Percentiles rank a stretch among this genome's conserved stretches.
Evolutionary conservation across 139 green algal species (phyloP).

Genomic region (Chlamydomonas incerta): DNA sequence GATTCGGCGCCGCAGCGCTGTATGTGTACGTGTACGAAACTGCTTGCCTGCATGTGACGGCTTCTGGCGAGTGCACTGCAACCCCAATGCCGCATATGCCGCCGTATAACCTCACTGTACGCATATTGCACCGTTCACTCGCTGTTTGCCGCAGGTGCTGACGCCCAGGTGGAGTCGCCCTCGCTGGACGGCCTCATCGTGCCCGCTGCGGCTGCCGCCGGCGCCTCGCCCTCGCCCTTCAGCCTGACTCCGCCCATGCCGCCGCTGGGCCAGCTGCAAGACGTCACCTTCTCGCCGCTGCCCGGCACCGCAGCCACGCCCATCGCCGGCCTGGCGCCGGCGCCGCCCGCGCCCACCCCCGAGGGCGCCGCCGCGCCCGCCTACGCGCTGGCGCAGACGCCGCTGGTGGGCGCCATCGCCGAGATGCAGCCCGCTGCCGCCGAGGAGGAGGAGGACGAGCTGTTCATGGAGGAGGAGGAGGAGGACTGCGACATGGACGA

Average conservation of each 20-base stretch:
- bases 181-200: slow-evolving; percentile 1
- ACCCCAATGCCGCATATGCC: too few species aligned
- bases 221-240: not conserved
- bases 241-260: not conserved
- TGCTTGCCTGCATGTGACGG: too few species aligned
- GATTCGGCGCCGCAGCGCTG: too few species aligned
- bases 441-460: not conserved
- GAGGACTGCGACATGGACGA: not conserved
- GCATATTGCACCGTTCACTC: too few species aligned
- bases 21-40: too few species aligned
- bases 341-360: not conserved
- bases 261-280: not conserved
- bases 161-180: not conserved
- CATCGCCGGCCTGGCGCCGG: not conserved
- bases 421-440: not conserved
- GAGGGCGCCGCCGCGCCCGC: not conserved
- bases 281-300: not conserved
- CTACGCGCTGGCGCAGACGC: not conserved
- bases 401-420: not conserved
- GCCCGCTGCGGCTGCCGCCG: not conserved
- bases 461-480: not conserved
- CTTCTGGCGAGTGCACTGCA: too few species aligned
- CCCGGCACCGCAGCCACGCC: not conserved
- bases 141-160: not conserved
- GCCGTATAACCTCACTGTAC: too few species aligned